Evolutionary conservation across 83 land plant species (phyloP), one percentile per base, ranked within the genome.

Genomic region (Diphasiastrum complanatum): DNA sequence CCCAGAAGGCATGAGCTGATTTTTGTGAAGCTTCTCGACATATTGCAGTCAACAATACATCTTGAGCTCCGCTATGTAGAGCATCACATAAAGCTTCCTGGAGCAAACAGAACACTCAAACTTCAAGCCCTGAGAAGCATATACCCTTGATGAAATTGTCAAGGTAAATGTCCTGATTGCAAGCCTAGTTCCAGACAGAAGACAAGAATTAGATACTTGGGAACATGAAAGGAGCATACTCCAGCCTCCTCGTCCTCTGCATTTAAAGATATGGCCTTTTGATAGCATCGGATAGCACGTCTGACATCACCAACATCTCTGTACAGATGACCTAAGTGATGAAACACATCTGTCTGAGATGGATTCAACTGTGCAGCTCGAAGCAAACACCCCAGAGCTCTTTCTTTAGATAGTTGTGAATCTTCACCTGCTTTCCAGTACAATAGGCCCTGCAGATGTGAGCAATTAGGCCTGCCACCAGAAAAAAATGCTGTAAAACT

Each of bases 1-100:
- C 99, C 99, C 99, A 93, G 67, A 81, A 93, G 46, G 99, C 88
- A 65, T 81, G 83, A 8, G 89, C 83, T 0, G 99, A 88, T 64
- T 70, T 86, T 47, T 73, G 61, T 10, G 85, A 75, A 41, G 89
- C 88, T 50, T 89, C 99, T 28, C 47, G 70, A 63, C 99, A 93
- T 4, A 79, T 72, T 11, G 77, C 73, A 47, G 75, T 34, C 66
- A 85, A 84, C 80, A 85, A 68, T 19, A 75, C 72, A 49, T 79
- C 81, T 64, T 83, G 88, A 3, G 91, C 86, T 52, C 54, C 75
- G 26, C 52, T 56, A 50, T 93, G 89, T 73, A 93, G 49, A 71
- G 89, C 48, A 73, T 85, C 81, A 71, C 99, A 93, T n/a, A 93
- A 48, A 16, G 78, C 78, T 60, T 93, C 99, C 98, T 91, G 68